Percentiles rank a stretch among this genome's conserved stretches.
phyloP scores from a whole-genome alignment of 352 stramenopile genomes.

The Pythium phragmiticola region DNA sequence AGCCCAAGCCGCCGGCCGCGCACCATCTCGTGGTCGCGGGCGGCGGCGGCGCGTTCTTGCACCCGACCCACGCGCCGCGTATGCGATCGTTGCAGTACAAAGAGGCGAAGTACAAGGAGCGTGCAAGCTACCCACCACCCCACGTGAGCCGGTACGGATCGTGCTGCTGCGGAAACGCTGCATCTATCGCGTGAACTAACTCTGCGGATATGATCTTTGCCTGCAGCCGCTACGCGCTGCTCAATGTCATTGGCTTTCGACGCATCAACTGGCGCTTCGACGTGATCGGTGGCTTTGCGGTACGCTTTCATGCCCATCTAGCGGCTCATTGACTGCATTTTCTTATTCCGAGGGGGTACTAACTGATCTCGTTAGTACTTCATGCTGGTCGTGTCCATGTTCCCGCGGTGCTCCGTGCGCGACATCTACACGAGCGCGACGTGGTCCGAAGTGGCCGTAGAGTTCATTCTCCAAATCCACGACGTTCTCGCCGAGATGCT shows the following conservation, averaged over 20 bases:
- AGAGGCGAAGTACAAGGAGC: conserved; percentile 69
- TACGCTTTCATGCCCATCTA: conserved; percentile 28
- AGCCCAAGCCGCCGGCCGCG: conserved; percentile 25
- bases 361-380: conserved; percentile 65
- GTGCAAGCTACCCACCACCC: conserved; percentile 78
- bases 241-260: conserved; percentile 89
- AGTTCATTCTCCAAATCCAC: conserved; percentile 57
- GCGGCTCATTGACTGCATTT: background rate
- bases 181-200: background rate
- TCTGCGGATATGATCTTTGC: background rate
- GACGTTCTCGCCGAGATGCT: conserved; percentile 68
- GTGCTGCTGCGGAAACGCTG: background rate
- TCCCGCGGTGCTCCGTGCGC: conserved; percentile 85
- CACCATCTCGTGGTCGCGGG: conserved; percentile 88
- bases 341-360: background rate
- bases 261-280: conserved; percentile 94
- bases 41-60: conserved; percentile 87
- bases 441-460: conserved; percentile 37
- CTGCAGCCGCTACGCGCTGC: conserved; percentile 68
- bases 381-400: conserved; percentile 90
- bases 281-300: conserved; percentile 84
- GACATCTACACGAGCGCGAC: conserved; percentile 63
- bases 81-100: conserved; percentile 60
- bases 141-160: conserved; percentile 64
- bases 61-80: conserved; percentile 84